Evolutionary conservation across 257 asterid species (phyloP), one percentile per base, ranked within the genome.

Genomic region (Salvia miltiorrhiza): DNA sequence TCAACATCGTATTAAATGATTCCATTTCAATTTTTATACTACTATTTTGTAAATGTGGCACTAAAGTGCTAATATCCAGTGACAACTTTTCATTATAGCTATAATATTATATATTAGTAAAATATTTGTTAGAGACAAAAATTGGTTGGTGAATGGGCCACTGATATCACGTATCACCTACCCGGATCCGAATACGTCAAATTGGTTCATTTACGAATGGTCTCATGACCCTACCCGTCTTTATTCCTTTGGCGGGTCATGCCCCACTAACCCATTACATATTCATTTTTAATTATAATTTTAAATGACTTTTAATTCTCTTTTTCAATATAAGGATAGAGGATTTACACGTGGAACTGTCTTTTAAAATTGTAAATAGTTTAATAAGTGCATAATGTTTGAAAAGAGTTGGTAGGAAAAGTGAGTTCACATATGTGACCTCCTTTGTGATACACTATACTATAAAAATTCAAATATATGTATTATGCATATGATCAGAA

Each of bases 141-240:
- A 33, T 48, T 55, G 66, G 9, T 23, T 49, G 19, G 43, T 61
- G 62, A 45, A 58, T 33, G 58, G 50, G 32, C 56, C 73, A 26
- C 37, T 70, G 65, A 55, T 39, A 52, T n/a, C 21, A 49, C 63
- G 5, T 32, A 7, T n/a, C 39, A 75, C 76, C 74, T 7, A 71
- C 63, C 56, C 14, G 32, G 73, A 55, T 58, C 64, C 64, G 70
- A 40, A 53, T 5, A 26, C 26, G 9, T 52, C 35, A 52, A 35
- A 68, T 69, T 4, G 26, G 13, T 48, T 37, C 61, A 21, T 4
- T 13, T 57, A 26, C 40, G 20, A 24, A 58, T 30, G 20, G 3
- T 55, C 17, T 7, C 21, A 17, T 66, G 45, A 40, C 64, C 37
- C 55, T 4, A 69, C 52, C 69, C 47, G 41, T 10, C 39, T 45